Evolutionary conservation across 2,329 filamentous ascomycete genomes (phyloP).

Genomic region (Helminthosporium solani): DNA sequence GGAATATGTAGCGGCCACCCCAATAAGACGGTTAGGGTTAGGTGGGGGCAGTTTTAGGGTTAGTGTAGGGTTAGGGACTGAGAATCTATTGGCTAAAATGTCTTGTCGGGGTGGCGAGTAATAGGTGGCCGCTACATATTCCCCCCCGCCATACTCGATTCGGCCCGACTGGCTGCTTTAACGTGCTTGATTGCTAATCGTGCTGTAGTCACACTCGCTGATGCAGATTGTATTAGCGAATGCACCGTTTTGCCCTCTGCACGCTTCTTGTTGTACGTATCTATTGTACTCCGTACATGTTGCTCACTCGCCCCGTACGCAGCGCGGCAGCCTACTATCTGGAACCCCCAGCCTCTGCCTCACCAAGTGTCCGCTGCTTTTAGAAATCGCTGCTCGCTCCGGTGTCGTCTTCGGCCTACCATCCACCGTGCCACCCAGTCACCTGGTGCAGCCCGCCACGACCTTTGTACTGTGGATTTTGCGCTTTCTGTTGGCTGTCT

Average conservation of each 20-base stretch:
- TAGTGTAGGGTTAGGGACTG: no score
- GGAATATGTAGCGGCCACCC: no score
- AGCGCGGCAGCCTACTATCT: slow-evolving; percentile 14
- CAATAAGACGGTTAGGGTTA: no score
- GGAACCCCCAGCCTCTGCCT: neutral
- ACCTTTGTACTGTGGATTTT: slow-evolving; percentile 19
- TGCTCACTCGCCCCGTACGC: no score
- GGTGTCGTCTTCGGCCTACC: slow-evolving; percentile 8
- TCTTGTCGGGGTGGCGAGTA: neutral
- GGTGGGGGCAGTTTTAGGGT: no score
- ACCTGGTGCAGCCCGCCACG: slow-evolving; percentile 14
- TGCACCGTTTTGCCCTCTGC: neutral
- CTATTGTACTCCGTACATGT: no score
- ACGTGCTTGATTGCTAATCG: slow-evolving; percentile 14
- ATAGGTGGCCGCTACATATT: no score
- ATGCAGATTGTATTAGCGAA: neutral
- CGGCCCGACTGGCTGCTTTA: slow-evolving; percentile 10
- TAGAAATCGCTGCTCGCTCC: slow-evolving; percentile 9
- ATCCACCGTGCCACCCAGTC: slow-evolving; percentile 14
- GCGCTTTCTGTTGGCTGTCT: slow-evolving; percentile 11
- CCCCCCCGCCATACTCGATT: slow-evolving; percentile 14
- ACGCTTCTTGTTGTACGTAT: no score
- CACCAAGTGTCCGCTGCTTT: slow-evolving; percentile 14
- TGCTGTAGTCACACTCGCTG: slow-evolving; percentile 6
- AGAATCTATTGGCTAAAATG: no score